Conservation (phyloP, 805 yeast species). For the Sugiyamaella qingdaonensis region DNA sequence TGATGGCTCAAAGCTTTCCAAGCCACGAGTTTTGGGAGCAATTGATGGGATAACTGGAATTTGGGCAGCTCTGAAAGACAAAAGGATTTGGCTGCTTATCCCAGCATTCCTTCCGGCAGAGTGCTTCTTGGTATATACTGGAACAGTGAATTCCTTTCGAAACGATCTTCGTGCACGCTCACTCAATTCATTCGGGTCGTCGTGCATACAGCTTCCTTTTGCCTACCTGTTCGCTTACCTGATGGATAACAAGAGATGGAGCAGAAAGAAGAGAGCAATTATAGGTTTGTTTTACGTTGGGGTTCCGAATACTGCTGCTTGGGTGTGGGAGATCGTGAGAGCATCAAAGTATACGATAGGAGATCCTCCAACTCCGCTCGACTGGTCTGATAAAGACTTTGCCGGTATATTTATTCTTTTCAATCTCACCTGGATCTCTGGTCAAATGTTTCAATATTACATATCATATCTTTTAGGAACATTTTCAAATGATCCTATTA, state of each 20-base stretch:
- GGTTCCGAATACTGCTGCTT: slow-evolving; percentile 1
- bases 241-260: slow-evolving; percentile 4
- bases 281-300: slow-evolving; percentile 1
- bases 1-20: slow-evolving; percentile 10
- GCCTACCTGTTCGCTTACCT: background rate
- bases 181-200: background rate
- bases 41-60: slow-evolving; percentile 6
- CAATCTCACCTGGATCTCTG: slow-evolving; percentile 3
- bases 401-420: slow-evolving; percentile 6
- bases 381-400: slow-evolving; percentile 7
- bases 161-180: background rate
- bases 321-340: slow-evolving; percentile 7
- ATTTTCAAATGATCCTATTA: slow-evolving; percentile 4
- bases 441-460: slow-evolving; percentile 4
- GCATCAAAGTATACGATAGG: background rate
- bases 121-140: slow-evolving; percentile 6
- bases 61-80: background rate
- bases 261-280: background rate
- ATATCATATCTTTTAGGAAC: slow-evolving; percentile 5
- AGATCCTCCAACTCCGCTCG: slow-evolving; percentile 6
- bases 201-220: slow-evolving; percentile 1
- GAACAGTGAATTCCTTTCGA: slow-evolving; percentile 1
- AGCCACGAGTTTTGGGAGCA: slow-evolving; percentile 3
- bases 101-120: slow-evolving; percentile 9
- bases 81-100: slow-evolving; percentile 4